Conservation (phyloP, 2,329 filamentous ascomycete genomes). For the Claviceps cyperi region DNA sequence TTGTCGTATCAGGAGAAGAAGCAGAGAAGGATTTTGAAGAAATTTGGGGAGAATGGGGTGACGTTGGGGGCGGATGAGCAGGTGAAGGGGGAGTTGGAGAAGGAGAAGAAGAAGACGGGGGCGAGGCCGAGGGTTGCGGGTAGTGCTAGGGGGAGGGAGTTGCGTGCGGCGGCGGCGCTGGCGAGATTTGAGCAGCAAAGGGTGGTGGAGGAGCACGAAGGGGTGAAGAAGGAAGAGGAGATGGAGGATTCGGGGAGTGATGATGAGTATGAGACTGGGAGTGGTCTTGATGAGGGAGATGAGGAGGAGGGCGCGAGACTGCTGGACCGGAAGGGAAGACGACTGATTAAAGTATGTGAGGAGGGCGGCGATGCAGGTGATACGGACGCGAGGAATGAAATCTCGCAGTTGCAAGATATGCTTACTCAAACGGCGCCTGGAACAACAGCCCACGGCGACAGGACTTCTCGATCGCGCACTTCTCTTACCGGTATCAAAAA, state of each 20-base stretch:
- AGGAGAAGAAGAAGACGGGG: slow-evolving; percentile 45
- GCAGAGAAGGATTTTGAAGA: slow-evolving; percentile 56
- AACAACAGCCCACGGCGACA: not conserved
- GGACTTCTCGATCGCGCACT: not conserved
- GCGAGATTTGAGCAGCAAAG: slow-evolving; percentile 51
- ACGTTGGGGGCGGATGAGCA: slow-evolving; percentile 55
- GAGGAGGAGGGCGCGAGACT: slow-evolving; percentile 52
- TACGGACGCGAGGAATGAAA: slow-evolving; percentile 27
- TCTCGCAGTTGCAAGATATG: slow-evolving; percentile 47
- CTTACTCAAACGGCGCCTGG: slow-evolving; percentile 12
- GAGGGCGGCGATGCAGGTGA: slow-evolving; percentile 45
- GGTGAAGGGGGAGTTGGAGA: slow-evolving; percentile 51
- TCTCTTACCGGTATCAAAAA: not conserved
- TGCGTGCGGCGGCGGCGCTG: slow-evolving; percentile 62
- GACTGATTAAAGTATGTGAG: slow-evolving; percentile 61
- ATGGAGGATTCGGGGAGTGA: slow-evolving; percentile 30
- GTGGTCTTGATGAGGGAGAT: slow-evolving; percentile 23
- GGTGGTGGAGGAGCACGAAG: slow-evolving; percentile 28
- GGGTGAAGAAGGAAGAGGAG: slow-evolving; percentile 5
- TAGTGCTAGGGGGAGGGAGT: slow-evolving; percentile 59
- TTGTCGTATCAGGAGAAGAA: slow-evolving; percentile 58
- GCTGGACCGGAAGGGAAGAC: slow-evolving; percentile 49
- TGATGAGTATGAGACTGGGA: slow-evolving; percentile 27
- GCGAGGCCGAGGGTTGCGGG: slow-evolving; percentile 60
- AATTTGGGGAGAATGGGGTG: slow-evolving; percentile 59